Percentiles rank a stretch among this genome's conserved stretches.
Conservation (phyloP, 1,284 basidiomycete genomes). For the Microbotryomycetes sp. region DNA sequence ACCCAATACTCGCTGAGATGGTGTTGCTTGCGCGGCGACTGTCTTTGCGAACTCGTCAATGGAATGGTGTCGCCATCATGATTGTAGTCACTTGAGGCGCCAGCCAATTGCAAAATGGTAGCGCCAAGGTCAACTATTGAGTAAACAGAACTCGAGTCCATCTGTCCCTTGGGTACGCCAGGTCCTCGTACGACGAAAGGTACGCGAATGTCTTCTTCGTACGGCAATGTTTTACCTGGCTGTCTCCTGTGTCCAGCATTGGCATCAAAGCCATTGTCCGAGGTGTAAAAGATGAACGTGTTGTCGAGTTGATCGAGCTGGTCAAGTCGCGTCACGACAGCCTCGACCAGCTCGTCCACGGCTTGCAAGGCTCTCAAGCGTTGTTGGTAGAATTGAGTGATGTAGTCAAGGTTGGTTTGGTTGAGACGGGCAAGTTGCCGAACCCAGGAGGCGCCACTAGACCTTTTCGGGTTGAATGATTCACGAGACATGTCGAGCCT, state of each 20-base stretch:
- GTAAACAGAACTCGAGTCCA: conserved; percentile 29
- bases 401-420: conserved; percentile 35
- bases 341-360: conserved; percentile 39
- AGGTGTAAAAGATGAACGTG: conserved; percentile 38
- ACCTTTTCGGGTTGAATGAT: conserved; percentile 34
- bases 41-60: conserved; percentile 17
- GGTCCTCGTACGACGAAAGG: conserved; percentile 36
- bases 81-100: conserved; percentile 34
- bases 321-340: conserved; percentile 34
- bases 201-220: conserved; percentile 37
- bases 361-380: conserved; percentile 35
- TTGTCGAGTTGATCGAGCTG: conserved; percentile 35
- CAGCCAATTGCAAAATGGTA: conserved; percentile 39
- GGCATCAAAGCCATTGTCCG: conserved; percentile 39
- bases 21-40: conserved; percentile 17
- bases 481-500: conserved; percentile 19
- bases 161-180: conserved; percentile 21
- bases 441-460: conserved; percentile 38
- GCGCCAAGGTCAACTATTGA: conserved; percentile 37
- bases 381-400: conserved; percentile 39
- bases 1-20: conserved; percentile 38
- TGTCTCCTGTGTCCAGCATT: conserved; percentile 38
- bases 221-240: conserved; percentile 39
- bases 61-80: conserved; percentile 36
- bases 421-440: conserved; percentile 35